Base-by-base conservation (phyloP, 345 rosid genomes). In the Heritiera littoralis region DNA sequence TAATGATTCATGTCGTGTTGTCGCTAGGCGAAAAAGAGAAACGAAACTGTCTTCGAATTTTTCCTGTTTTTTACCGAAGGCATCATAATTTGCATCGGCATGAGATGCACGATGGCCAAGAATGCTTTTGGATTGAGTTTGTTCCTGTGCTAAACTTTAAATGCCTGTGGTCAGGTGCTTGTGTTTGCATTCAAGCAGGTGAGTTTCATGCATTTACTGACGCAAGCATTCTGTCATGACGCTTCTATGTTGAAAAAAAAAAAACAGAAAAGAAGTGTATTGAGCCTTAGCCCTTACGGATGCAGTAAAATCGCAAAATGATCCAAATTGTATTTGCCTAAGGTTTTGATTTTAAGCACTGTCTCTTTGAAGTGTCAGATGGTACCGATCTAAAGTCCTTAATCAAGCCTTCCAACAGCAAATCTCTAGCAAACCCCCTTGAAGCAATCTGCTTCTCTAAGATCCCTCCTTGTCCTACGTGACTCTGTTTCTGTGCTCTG, bases 1-100 rank as follows among this genome's bases (percentile, higher is more conserved):
- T 45, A 68, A 43, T 68, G 73, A 68, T 68, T 46, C 73, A 45
- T 23, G 73, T n/a, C n/a, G n/a, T n/a, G n/a, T n/a, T n/a, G n/a
- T 20, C 55, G 8, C 32, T 12, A 13, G 18, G 1, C 32, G 15
- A 13, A 63, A 64, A 64, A 7, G 0, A 3, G 13, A 12, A 12
- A 11, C 13, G 9, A 20, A 45, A n/a, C 2, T 67, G 51, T 67
- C 52, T 41, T 18, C 49, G 43, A 60, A 28, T 61, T 28, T 63
- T 8, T 12, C 41, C 7, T 63, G 12, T 7, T 63, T 61, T 61
- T 59, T 60, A 3, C n/a, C 49, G 18, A 66, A 40, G 49, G 51
- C 30, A 40, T 32, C 54, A 43, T 45, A 9, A 68, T 20, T 68
- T 45, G 11, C 9, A 6, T 13, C 1, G 20, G 43, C 45, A 64